Evolutionary conservation across 2,329 filamentous ascomycete species (phyloP), one percentile per base, ranked within the genome.

Genomic region (Epichloe aotearoae): DNA sequence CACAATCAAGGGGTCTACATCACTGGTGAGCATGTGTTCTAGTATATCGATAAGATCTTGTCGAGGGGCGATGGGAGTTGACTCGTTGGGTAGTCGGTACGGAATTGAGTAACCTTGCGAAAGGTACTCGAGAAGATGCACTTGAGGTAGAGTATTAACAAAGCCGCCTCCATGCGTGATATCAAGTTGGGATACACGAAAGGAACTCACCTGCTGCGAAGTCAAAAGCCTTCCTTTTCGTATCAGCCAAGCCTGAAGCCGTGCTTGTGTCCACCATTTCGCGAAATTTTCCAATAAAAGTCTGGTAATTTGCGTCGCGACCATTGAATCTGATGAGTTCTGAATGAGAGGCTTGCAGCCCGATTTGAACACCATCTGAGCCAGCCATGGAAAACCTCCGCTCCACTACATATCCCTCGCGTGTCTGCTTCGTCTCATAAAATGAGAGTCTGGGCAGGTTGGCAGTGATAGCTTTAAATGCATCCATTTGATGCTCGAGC

Each of bases 401-500:
- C 42, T 61, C 58, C 19, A 59, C 59, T n/a, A 61, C 51, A 39
- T 58, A 62, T 19, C 55, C 57, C 39, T 59, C 52, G 1, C 48
- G 47, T 11, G 57, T 56, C 46, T 59, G 54, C 43, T 54, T 53
- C 8, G 60, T 62, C 50, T 63, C 60, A 36, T 59, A 57, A n/a
- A 60, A 61, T 1, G 60, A 63, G 1, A 60, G 50, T 5, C 53
- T 52, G 34, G 56, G 57, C 34, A 62, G 45, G 41, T 56, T 55
- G 15, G 52, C 49, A 14, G 59, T 53, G 30, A 62, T 56, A 33
- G 56, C 59, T 26, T 61, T 61, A 48, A 61, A 62, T 1, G 57
- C 59, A 40, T 58, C 58, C 56, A 62, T 59, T 49, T 62, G 57
- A 26, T 56, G 59, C 50, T 60, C 56, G 12, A 62, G 50, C 59